phyloP scores from a whole-genome alignment of 768 basidiomycete species.

The Amanita molliuscula region DNA sequence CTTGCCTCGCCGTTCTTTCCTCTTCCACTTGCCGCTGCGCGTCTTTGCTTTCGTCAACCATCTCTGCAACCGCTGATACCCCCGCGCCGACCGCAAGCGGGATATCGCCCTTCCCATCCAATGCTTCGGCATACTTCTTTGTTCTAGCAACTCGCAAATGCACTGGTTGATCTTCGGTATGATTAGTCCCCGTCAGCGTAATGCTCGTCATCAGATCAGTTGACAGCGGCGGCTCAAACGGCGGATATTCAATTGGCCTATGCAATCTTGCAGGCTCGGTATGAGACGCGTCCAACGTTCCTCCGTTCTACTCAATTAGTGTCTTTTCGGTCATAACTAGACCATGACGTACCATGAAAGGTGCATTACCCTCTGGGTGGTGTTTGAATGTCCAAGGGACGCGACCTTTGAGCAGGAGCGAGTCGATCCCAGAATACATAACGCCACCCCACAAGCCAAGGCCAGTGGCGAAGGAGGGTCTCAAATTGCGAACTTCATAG shows the following conservation, averaged over 20 bases:
- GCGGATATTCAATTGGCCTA: constrained; percentile 76
- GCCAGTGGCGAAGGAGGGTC: constrained; percentile 76
- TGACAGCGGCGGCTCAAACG: constrained; percentile 80
- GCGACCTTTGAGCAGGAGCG: constrained; percentile 72
- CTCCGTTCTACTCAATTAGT: constrained; percentile 9
- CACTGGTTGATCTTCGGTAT: constrained; percentile 91
- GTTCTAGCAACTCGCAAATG: constrained; percentile 64
- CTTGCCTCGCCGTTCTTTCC: constrained; percentile 25
- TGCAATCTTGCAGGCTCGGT: constrained; percentile 60
- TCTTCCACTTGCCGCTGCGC: constrained; percentile 28
- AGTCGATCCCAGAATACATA: constrained; percentile 81
- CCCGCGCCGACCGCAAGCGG: constrained; percentile 19
- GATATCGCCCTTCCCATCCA: constrained; percentile 14
- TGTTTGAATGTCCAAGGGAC: constrained; percentile 91
- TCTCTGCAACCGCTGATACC: constrained; percentile 15
- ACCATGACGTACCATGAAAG: constrained; percentile 14
- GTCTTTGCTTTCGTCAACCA: constrained; percentile 12
- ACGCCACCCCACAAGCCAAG: constrained; percentile 85
- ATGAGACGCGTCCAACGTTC: constrained; percentile 49
- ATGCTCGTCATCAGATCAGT: constrained; percentile 91
- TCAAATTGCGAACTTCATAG: constrained; percentile 82
- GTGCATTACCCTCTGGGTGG: constrained; percentile 21
- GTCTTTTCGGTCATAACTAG: not conserved
- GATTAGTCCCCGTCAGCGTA: constrained; percentile 87
- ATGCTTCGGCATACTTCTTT: constrained; percentile 16